Evolutionary conservation across 495 filamentous ascomycete genomes (phyloP).

Genomic region (Haplographium delicatum): DNA sequence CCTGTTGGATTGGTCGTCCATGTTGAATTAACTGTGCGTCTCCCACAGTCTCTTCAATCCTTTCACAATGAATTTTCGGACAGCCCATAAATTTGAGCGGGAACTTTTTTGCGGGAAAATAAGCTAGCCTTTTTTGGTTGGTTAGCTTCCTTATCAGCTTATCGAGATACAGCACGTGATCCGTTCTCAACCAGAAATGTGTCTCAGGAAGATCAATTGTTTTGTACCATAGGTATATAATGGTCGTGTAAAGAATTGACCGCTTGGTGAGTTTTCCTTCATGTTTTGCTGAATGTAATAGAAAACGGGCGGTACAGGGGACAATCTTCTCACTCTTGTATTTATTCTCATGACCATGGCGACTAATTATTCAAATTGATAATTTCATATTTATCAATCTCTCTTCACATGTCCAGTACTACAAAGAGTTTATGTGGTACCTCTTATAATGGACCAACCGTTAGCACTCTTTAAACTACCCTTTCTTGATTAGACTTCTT

Average conservation of each 20-base stretch:
- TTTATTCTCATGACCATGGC: neutral
- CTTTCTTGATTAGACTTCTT: too few species aligned
- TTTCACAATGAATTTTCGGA: neutral
- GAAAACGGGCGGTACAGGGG: neutral
- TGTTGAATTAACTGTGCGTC: constrained; percentile 31
- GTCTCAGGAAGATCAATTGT: neutral
- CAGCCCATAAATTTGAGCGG: constrained; percentile 1
- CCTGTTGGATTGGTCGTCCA: constrained; percentile 83
- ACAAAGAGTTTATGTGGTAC: neutral
- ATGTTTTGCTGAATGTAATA: too few species aligned
- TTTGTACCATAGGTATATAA: neutral
- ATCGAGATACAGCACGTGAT: neutral
- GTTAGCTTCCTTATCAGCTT: constrained; percentile 10
- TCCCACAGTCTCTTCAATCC: neutral
- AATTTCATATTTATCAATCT: neutral
- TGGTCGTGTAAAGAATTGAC: neutral
- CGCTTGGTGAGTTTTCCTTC: neutral
- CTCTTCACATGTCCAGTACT: neutral
- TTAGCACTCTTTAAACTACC: too few species aligned
- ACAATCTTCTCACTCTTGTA: neutral
- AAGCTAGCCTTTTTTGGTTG: constrained; percentile 2
- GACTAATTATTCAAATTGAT: neutral
- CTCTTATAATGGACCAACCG: neutral
- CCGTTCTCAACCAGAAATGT: neutral
- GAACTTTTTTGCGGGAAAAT: constrained; percentile 11